These are phyloP conservation scores for Ceriops tagal DNA, from an alignment of 345 rosid species.

Conservation along the genomic window DNA sequence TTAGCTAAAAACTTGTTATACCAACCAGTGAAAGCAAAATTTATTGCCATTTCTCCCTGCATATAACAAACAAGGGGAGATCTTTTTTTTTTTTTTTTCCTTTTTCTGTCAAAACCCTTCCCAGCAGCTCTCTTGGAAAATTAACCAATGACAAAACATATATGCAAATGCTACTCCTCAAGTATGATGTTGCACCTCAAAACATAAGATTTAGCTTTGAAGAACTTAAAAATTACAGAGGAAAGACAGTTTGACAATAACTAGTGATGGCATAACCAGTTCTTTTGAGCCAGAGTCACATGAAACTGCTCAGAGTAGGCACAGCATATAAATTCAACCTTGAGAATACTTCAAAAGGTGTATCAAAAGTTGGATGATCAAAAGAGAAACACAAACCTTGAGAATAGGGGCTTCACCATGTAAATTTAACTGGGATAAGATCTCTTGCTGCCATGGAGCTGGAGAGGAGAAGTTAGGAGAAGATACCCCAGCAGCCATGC, in stretches of 20 bases:
- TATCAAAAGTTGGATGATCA: constrained; percentile 1
- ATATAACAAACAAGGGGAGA: no score
- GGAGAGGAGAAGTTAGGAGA: constrained; percentile 77
- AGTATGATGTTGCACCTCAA: background rate
- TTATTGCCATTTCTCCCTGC: no score
- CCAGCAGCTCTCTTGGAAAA: no score
- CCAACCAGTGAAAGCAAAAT: no score
- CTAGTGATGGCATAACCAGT: background rate
- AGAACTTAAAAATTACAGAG: no score
- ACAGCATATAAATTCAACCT: no score
- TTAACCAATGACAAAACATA: background rate
- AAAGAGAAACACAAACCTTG: constrained; percentile 43
- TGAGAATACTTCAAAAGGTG: background rate
- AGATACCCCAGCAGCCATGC: constrained; percentile 77
- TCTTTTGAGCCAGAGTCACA: background rate
- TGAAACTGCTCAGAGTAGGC: background rate
- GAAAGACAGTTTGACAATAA: background rate
- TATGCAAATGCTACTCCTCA: background rate
- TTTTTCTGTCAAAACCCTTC: no score
- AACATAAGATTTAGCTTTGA: background rate
- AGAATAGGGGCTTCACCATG: constrained; percentile 54
- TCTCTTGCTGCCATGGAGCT: constrained; percentile 60
- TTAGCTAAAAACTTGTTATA: no score
- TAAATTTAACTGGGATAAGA: constrained; percentile 59
- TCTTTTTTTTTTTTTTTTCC: no score